Conservation (phyloP, 371 early-diverging fungal genomes). For the Coemansia sp. region DNA sequence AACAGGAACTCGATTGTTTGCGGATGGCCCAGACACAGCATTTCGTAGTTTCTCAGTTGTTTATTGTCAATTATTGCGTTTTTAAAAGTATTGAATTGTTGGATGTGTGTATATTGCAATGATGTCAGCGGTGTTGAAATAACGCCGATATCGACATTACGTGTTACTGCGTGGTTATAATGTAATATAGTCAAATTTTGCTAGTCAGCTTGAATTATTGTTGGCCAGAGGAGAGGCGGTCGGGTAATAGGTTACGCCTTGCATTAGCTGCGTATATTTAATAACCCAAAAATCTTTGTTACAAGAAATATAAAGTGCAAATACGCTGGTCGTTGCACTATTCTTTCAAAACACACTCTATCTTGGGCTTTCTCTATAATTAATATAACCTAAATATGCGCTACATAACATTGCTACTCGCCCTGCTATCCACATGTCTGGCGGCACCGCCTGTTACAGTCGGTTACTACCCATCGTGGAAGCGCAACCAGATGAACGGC, state of each 20-base stretch:
- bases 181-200: too few species aligned
- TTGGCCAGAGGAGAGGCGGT: too few species aligned
- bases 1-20: conserved; percentile 12
- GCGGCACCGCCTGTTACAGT: conserved; percentile 13
- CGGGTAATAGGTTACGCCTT: too few species aligned
- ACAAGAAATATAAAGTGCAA: too few species aligned
- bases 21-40: conserved; percentile 11
- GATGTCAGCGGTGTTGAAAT: neutral
- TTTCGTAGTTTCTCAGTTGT: neutral
- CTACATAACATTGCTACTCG: neutral
- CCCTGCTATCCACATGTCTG: neutral
- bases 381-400: neutral
- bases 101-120: neutral
- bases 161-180: neutral
- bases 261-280: too few species aligned
- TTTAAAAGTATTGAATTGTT: too few species aligned
- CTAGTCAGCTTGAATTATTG: too few species aligned
- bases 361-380: too few species aligned
- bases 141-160: neutral
- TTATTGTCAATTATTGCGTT: neutral
- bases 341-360: too few species aligned
- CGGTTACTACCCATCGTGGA: conserved; percentile 49
- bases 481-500: conserved; percentile 16
- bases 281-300: too few species aligned
- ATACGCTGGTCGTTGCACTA: too few species aligned